Evolutionary conservation across 2,329 filamentous ascomycete species (phyloP).

Genomic region (Aspergillus ochraceus): DNA sequence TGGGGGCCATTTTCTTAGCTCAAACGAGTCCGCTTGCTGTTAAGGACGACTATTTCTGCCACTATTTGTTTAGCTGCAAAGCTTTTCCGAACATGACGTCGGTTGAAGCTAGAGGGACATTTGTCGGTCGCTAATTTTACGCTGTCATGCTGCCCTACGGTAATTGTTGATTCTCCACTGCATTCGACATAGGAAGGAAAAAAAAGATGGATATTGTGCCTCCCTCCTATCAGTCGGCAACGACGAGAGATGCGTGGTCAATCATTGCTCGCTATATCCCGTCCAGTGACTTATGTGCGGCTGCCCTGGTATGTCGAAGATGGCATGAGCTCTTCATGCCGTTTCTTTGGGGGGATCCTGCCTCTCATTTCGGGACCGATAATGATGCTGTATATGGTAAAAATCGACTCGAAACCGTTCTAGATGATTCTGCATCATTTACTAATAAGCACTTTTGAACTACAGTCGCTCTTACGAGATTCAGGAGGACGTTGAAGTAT

Average conservation of each 20-base stretch:
- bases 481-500: slow-evolving; percentile 57
- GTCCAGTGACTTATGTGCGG: slow-evolving; percentile 57
- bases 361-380: slow-evolving; percentile 61
- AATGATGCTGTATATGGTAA: slow-evolving; percentile 61
- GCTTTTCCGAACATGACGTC: not conserved
- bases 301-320: slow-evolving; percentile 55
- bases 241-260: slow-evolving; percentile 55
- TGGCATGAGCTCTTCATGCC: slow-evolving; percentile 62
- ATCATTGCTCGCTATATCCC: slow-evolving; percentile 58
- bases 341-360: slow-evolving; percentile 62
- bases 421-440: not conserved
- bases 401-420: not conserved
- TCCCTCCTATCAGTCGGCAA: slow-evolving; percentile 61
- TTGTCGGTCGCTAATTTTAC: not conserved
- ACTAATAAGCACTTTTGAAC: slow-evolving; percentile 12
- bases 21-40: not conserved
- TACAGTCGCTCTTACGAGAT: slow-evolving; percentile 58
- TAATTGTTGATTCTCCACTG: not conserved
- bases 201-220: slow-evolving; percentile 57
- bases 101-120: not conserved
- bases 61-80: not conserved
- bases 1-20: not conserved
- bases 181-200: slow-evolving; percentile 1
- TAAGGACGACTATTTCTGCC: not conserved
- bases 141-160: not conserved